Evolutionary conservation across 257 asterid species (phyloP).

Genomic region (Nicotiana obtusifolia): DNA sequence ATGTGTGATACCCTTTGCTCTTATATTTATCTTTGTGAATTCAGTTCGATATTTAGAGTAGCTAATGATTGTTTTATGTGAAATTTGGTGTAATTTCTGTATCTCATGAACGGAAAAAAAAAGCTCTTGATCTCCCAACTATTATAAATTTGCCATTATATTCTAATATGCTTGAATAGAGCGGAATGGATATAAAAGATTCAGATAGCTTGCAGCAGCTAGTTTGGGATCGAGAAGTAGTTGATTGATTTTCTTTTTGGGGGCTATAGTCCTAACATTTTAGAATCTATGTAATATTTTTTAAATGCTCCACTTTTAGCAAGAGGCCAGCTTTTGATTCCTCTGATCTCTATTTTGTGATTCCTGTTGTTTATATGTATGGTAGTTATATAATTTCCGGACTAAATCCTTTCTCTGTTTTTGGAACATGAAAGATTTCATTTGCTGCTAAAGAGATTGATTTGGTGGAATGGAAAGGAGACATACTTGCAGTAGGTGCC

Average conservation of each 20-base stretch:
- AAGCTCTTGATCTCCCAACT: not conserved
- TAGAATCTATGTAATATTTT: not conserved
- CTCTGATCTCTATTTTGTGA: not conserved
- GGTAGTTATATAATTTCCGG: not conserved
- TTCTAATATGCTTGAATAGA: not conserved
- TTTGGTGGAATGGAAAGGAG: slow-evolving; percentile 94
- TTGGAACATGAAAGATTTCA: slow-evolving; percentile 47
- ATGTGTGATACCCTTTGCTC: not conserved
- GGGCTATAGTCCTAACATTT: not conserved
- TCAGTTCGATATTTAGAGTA: not conserved
- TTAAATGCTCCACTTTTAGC: not conserved
- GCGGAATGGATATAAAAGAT: not conserved
- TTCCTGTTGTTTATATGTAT: not conserved
- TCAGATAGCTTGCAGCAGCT: not conserved
- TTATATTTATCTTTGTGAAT: not conserved
- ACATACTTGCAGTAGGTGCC: slow-evolving; percentile 85
- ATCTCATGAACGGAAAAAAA: not conserved
- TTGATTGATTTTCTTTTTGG: not conserved
- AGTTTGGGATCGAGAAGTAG: not conserved
- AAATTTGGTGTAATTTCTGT: not conserved
- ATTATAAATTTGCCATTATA: not conserved
- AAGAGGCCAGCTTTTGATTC: not conserved
- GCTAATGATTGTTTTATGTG: not conserved
- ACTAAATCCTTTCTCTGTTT: not conserved
- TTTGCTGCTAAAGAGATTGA: slow-evolving; percentile 82